These are phyloP conservation scores for Komagataea norvegica DNA, from an alignment of 1,139 yeast genomes.

Conservation along the genomic window DNA sequence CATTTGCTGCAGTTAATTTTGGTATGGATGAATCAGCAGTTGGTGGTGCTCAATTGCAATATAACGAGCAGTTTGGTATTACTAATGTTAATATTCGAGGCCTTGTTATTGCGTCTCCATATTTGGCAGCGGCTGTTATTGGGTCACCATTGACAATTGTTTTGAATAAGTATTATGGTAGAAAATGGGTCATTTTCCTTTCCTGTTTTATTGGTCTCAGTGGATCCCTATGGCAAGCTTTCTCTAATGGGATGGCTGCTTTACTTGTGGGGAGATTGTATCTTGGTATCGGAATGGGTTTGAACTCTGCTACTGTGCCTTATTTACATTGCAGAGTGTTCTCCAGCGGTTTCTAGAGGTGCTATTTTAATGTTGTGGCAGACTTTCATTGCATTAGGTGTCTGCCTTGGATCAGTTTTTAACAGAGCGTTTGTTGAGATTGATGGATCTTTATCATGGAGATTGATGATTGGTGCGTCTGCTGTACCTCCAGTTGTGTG, in stretches of 20 bases:
- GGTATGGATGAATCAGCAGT: conserved; percentile 40
- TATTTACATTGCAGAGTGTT: conserved; percentile 43
- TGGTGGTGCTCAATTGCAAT: conserved; percentile 49
- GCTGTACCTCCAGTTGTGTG: conserved; percentile 30
- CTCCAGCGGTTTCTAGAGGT: conserved; percentile 48
- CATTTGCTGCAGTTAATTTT: conserved; percentile 30
- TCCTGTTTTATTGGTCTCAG: conserved; percentile 43
- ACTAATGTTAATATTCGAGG: conserved; percentile 39
- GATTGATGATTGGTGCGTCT: conserved; percentile 36
- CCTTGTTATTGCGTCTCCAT: conserved; percentile 49
- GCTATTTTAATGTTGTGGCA: conserved; percentile 37
- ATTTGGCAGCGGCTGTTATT: conserved; percentile 42
- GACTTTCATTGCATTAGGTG: conserved; percentile 36
- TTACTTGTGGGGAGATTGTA: conserved; percentile 42
- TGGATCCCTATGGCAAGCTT: conserved; percentile 48
- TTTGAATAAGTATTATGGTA: conserved; percentile 39
- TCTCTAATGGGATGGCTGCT: conserved; percentile 44
- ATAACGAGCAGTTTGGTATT: conserved; percentile 37
- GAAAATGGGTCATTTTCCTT: conserved; percentile 44
- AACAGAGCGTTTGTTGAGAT: conserved; percentile 33
- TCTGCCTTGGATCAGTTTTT: conserved; percentile 35
- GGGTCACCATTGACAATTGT: conserved; percentile 46
- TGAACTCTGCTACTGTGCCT: conserved; percentile 39
- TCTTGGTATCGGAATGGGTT: conserved; percentile 35
- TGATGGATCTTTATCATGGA: conserved; percentile 29